Evolutionary conservation across 331 rosid species (phyloP).

Genomic region (Acacia pycnantha): DNA sequence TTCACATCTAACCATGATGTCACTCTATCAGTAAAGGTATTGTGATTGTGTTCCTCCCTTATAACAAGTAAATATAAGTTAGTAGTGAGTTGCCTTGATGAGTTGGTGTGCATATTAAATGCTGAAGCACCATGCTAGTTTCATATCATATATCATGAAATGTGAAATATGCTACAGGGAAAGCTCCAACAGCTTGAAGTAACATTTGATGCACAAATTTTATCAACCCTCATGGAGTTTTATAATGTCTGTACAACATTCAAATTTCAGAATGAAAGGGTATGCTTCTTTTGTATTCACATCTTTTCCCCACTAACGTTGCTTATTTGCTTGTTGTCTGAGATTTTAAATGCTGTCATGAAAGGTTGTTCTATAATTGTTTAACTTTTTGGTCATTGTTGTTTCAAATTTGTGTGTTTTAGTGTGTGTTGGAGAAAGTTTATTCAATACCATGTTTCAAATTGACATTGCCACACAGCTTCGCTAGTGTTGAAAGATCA

Average conservation of each 20-base stretch:
- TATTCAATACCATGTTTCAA: not conserved
- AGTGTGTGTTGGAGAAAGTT: not conserved
- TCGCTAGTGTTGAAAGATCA: not conserved
- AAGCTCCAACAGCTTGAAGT: slow-evolving; percentile 64
- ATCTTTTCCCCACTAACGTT: not conserved
- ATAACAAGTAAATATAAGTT: slow-evolving; percentile 11
- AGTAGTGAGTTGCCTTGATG: slow-evolving; percentile 19
- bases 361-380: slow-evolving; percentile 6
- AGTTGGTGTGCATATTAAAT: slow-evolving; percentile 26
- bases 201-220: slow-evolving; percentile 53
- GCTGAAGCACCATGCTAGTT: not conserved
- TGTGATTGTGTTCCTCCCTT: slow-evolving; percentile 19
- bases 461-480: not conserved
- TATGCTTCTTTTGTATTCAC: slow-evolving; percentile 34
- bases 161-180: slow-evolving; percentile 47
- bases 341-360: not conserved
- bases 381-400: not conserved
- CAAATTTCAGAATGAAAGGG: slow-evolving; percentile 75
- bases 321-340: not conserved
- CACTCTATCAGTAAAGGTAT: slow-evolving; percentile 69
- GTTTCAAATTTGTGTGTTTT: not conserved
- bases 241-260: slow-evolving; percentile 57
- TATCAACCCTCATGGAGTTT: slow-evolving; percentile 49
- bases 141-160: not conserved
- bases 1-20: slow-evolving; percentile 52